These are phyloP conservation scores for Marchantia paleacea DNA, from an alignment of 225 moss, liverwort and hornwort species.

Conservation along the genomic window DNA sequence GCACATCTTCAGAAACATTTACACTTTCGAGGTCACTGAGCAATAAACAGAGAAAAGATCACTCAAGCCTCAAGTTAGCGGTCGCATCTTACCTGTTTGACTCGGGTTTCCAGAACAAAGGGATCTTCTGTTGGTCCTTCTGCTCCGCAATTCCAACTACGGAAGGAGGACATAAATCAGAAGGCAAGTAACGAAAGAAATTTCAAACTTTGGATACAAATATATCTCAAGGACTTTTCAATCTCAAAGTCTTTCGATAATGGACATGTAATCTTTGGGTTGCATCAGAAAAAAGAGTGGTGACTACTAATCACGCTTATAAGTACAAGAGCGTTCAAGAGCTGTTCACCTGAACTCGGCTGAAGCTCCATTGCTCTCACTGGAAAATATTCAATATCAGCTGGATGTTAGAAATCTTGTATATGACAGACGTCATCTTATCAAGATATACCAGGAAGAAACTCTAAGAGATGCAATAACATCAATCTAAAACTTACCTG, in stretches of 20 bases:
- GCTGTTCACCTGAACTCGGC: conserved; percentile 55
- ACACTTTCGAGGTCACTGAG: neutral
- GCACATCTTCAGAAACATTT: neutral
- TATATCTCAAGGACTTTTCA: too few species aligned
- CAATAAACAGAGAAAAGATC: neutral
- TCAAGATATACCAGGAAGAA: neutral
- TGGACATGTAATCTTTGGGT: too few species aligned
- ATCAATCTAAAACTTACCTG: conserved; percentile 45
- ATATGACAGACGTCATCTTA: neutral
- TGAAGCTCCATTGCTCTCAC: conserved; percentile 57
- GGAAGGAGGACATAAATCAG: neutral
- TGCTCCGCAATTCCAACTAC: conserved; percentile 88
- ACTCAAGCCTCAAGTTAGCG: neutral
- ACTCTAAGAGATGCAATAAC: neutral
- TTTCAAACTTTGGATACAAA: too few species aligned
- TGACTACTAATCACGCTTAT: neutral
- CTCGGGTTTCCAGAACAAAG: conserved; percentile 69
- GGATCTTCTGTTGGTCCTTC: conserved; percentile 67
- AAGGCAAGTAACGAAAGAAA: neutral
- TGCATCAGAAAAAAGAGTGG: neutral
- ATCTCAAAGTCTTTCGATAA: too few species aligned
- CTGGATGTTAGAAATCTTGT: neutral
- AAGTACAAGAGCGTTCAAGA: neutral
- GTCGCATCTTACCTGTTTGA: conserved; percentile 65
- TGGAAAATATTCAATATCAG: conserved; percentile 23